phyloP scores from a whole-genome alignment of 805 yeast genomes.

The Tetrapisispora pingtungensis region DNA sequence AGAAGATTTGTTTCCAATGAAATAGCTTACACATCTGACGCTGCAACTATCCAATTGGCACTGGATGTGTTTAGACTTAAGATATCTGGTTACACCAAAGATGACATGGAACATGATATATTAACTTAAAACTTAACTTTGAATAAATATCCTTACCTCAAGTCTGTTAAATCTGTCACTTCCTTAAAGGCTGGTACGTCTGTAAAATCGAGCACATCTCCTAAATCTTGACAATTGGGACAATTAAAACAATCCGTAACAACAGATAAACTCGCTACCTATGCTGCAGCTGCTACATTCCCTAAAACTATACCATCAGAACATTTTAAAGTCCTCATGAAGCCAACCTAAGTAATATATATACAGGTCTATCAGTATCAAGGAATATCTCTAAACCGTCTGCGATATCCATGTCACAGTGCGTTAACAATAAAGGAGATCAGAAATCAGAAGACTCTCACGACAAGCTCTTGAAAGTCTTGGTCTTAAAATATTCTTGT shows the following conservation, averaged over 20 bases:
- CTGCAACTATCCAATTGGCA: not conserved
- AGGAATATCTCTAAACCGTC: not conserved
- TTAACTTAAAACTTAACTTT: not conserved
- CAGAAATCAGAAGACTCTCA: not conserved
- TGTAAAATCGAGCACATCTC: not conserved
- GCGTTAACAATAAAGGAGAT: not conserved
- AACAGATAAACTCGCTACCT: no score
- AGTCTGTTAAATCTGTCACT: not conserved
- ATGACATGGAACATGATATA: not conserved
- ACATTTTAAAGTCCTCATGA: not conserved
- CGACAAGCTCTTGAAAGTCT: not conserved
- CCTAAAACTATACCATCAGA: not conserved
- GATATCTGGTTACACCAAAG: not conserved
- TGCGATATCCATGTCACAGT: not conserved
- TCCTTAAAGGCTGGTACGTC: not conserved
- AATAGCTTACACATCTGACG: not conserved
- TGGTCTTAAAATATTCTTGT: not conserved
- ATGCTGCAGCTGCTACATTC: no score
- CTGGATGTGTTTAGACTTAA: no score
- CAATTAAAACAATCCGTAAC: no score
- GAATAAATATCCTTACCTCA: not conserved
- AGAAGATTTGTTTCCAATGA: not conserved
- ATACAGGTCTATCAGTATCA: not conserved
- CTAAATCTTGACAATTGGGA: not conserved
- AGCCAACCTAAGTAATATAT: not conserved